Conservation (phyloP, 2,329 filamentous ascomycete genomes). For the Pseudogymnoascus sp. region DNA sequence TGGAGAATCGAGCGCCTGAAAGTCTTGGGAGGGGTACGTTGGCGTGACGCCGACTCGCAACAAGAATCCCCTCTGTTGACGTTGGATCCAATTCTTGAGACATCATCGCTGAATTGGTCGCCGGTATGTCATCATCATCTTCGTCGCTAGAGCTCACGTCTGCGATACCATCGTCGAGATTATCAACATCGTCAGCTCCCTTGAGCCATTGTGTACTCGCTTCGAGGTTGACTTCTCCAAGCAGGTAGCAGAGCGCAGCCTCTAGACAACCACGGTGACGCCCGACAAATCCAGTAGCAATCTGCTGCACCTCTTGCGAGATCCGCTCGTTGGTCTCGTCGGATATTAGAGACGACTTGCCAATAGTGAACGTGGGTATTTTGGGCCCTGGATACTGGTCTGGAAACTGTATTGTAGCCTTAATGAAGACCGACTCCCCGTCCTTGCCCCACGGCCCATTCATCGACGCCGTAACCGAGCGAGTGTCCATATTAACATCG, state of each 20-base stretch:
- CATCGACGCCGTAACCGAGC: slow-evolving; percentile 50
- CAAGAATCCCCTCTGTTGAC: slow-evolving; percentile 43
- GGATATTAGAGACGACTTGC: slow-evolving; percentile 54
- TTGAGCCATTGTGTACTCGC: slow-evolving; percentile 53
- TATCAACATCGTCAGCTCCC: slow-evolving; percentile 50
- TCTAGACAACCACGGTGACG: slow-evolving; percentile 54
- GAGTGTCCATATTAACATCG: slow-evolving; percentile 53
- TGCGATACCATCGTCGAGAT: slow-evolving; percentile 44
- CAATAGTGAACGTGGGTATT: slow-evolving; percentile 50
- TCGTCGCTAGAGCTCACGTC: slow-evolving; percentile 82
- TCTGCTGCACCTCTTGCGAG: slow-evolving; percentile 46
- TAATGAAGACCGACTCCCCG: slow-evolving; percentile 50
- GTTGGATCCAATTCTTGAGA: slow-evolving; percentile 52
- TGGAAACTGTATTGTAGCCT: slow-evolving; percentile 52
- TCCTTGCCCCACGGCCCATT: slow-evolving; percentile 55
- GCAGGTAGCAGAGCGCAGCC: slow-evolving; percentile 51
- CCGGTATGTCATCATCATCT: slow-evolving; percentile 46
- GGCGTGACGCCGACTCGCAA: slow-evolving; percentile 40
- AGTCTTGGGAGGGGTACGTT: slow-evolving; percentile 48
- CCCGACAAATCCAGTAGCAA: slow-evolving; percentile 46
- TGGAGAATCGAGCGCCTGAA: slow-evolving; percentile 53
- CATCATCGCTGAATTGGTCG: slow-evolving; percentile 41
- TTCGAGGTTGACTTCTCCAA: slow-evolving; percentile 54
- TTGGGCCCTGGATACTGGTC: slow-evolving; percentile 48
- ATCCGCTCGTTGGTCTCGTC: slow-evolving; percentile 45